Evolutionary conservation across 345 rosid species (phyloP), one percentile per base, ranked within the genome.

Genomic region (Aegle marmelos): DNA sequence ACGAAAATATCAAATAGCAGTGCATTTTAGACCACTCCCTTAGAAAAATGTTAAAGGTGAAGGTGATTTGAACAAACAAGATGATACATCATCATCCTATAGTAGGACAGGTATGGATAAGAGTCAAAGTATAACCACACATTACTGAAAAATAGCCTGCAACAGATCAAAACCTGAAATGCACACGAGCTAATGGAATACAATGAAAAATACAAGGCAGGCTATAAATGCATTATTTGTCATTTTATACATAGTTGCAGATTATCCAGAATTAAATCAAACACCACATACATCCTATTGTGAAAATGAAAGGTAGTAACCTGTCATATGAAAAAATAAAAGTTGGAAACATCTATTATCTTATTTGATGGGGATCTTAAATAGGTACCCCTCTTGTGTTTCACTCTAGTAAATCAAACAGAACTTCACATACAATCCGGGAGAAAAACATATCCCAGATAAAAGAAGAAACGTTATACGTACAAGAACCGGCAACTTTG

Each of bases 341-440:
- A n/a, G n/a, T n/a, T 81, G 22, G 60, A 76, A 88, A 72, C 78
- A 74, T 76, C 67, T 65, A 56, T 70, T 54, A 77, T 76, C 83
- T 86, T 91, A 87, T 86, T 89, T 82, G 76, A 76, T 61, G 79
- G 81, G 87, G 83, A 76, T 75, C 70, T 63, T 71, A 72, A 70
- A 78, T 59, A 64, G 63, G 64, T 58, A 63, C 78, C 87, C 88
- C 83, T 84, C 76, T 76, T 80, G 74, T 67, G 83, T 84, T 86
- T 73, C 87, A 84, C 86, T 80, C 87, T 81, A 72, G 76, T 58
- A 86, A 87, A 84, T 74, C 78, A 79, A 85, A 77, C 82, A 60
- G 72, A 83, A 80, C 73, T 83, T 83, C 83, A 82, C 83, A 78
- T 85, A 83, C 87, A 86, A 89, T 82, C 82, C 70, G 83, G 76